Base-by-base conservation (phyloP, 139 green algal species). In the Chloropicon primus region DNA sequence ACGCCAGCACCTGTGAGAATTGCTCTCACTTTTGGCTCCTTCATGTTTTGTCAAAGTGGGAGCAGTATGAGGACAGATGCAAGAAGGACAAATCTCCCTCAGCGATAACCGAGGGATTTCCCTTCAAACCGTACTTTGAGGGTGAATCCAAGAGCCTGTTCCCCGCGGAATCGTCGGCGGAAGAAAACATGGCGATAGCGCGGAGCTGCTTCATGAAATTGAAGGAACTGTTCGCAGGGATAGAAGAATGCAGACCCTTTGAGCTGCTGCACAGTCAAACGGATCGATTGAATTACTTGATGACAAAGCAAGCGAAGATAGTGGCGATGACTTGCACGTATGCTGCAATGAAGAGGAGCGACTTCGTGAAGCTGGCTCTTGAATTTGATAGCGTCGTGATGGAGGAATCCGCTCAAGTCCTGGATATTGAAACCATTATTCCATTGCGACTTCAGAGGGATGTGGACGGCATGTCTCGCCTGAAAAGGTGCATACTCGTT, bases 301-400 rank as follows among this genome's bases (percentile, higher is more conserved):
- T 94, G 80, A 97, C 94, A 0, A 93, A 94, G 82, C 93, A 98
- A 84, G 93, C 93, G 76, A 97, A 97, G 86, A 90, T 99, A 53
- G 91, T 99, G 83, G 95, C 95, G n/a, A 99, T 99, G 95, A 99
- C 95, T 1, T 98, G 93, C 86, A 99, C 95, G 25, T 94, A 99
- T 79, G 95, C 95, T 1, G 95, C 95, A 0, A 85, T 99, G 21
- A 98, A 98, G 87, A 86, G 93, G 0, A 77, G 85, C 53, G 95
- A 99, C 82, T 99, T 99, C 84, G 76, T 99, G 27, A 81, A 92
- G 24, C 81, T 98, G 75, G 92, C 89, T 1, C 93, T 99, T 82
- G 90, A 94, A 82, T 99, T 97, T 76, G 95, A 99, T 88, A 98
- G 93, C 81, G 85, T 99, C 72, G 76, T 99, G 28, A 97, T 99